Conservation (phyloP, 352 stramenopile genomes). For the Ophiocytium majus region DNA sequence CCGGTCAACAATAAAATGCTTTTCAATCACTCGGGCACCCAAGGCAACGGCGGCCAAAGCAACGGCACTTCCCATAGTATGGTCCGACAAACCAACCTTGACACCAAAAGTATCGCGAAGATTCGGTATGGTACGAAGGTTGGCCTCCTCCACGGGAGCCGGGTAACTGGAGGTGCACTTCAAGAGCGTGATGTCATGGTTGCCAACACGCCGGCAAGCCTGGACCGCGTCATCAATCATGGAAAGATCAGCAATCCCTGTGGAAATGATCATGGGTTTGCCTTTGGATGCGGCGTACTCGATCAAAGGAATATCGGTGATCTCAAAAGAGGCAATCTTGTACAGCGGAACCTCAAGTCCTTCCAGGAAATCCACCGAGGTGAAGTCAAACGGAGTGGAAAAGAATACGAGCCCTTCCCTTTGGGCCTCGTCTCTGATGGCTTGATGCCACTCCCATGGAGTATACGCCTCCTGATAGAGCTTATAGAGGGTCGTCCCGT, state of each 20-base stretch:
- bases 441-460: slow-evolving; percentile 2
- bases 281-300: neutral
- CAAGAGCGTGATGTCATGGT: neutral
- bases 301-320: neutral
- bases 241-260: neutral
- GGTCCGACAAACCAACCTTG: neutral
- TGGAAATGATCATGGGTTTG: slow-evolving; percentile 10
- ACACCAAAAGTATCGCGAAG: neutral
- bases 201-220: neutral
- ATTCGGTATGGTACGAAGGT: neutral
- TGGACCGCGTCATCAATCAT: neutral
- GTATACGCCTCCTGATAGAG: neutral
- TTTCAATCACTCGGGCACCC: slow-evolving; percentile 3
- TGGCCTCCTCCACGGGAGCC: neutral
- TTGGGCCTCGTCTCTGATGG: neutral
- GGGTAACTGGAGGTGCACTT: slow-evolving; percentile 6
- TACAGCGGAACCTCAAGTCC: neutral
- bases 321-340: slow-evolving; percentile 9
- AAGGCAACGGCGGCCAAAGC: neutral
- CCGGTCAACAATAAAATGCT: neutral
- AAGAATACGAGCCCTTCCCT: neutral
- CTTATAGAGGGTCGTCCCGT: neutral
- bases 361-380: slow-evolving; percentile 9
- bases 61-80: neutral
- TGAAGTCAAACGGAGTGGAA: neutral